Conservation (phyloP, 2,329 filamentous ascomycete genomes). For the Colletotrichum scovillei region DNA sequence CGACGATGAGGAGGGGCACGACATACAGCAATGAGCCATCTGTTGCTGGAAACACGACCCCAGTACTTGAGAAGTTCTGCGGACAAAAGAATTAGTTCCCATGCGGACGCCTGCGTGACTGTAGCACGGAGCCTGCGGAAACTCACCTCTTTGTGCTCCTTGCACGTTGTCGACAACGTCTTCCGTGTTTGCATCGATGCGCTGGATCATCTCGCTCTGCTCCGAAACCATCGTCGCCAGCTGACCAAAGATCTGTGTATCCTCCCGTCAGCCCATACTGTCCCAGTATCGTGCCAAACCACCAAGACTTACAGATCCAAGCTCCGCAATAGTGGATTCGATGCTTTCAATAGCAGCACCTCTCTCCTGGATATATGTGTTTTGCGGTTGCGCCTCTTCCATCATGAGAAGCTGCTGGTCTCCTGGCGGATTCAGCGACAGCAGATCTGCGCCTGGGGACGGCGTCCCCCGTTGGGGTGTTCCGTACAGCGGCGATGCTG, state of each 20-base stretch:
- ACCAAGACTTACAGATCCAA: constrained; percentile 65
- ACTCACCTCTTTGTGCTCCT: constrained; percentile 78
- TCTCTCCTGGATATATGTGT: constrained; percentile 91
- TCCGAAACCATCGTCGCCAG: constrained; percentile 97
- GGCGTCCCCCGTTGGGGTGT: constrained; percentile 76
- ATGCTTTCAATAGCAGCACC: constrained; percentile 98
- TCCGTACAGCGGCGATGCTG: constrained; percentile 87
- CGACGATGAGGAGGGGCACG: neutral
- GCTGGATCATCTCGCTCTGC: constrained; percentile 96
- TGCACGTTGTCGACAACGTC: constrained; percentile 99
- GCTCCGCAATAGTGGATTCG: constrained; percentile 91
- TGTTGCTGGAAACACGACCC: constrained; percentile 91
- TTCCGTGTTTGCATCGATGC: constrained; percentile 97
- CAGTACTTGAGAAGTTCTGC: constrained; percentile 94
- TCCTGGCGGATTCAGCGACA: constrained; percentile 85
- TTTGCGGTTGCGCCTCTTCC: constrained; percentile 89
- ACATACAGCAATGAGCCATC: constrained; percentile 82
- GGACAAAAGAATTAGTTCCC: neutral
- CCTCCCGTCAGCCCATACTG: neutral
- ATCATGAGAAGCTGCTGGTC: constrained; percentile 92
- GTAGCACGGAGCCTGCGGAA: neutral
- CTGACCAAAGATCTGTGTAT: constrained; percentile 81
- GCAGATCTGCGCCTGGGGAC: constrained; percentile 77
- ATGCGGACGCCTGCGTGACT: neutral
- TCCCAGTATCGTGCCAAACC: constrained; percentile 44